Conservation (phyloP, 768 basidiomycete species). For the Lactarius sanguifluus region DNA sequence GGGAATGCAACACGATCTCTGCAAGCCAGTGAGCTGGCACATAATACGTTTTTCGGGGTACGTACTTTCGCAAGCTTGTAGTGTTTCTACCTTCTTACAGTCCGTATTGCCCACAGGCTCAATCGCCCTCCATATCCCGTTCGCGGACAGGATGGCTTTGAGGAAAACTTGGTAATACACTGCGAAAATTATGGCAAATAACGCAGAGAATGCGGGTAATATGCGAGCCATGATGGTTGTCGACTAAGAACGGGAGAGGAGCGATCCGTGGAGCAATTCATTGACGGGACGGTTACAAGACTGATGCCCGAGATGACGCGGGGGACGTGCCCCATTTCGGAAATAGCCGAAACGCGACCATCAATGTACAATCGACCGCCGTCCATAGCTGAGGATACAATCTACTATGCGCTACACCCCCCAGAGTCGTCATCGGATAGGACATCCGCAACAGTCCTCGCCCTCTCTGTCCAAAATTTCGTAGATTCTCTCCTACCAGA, state of each 20-base stretch:
- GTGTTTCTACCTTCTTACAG: constrained; percentile 51
- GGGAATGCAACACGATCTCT: constrained; percentile 62
- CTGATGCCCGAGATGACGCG: no score
- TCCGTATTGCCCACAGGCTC: constrained; percentile 46
- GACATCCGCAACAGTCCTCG: constrained; percentile 60
- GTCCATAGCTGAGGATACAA: constrained; percentile 81
- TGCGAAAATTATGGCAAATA: constrained; percentile 43
- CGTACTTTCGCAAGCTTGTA: constrained; percentile 70
- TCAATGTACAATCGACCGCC: constrained; percentile 69
- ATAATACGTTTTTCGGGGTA: constrained; percentile 11
- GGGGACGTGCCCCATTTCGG: no score
- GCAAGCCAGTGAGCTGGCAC: neutral
- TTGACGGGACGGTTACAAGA: no score
- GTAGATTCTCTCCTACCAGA: constrained; percentile 54
- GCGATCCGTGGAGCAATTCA: no score
- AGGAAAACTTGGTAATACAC: constrained; percentile 50
- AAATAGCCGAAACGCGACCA: no score
- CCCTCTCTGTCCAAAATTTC: constrained; percentile 61
- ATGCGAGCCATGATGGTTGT: constrained; percentile 17
- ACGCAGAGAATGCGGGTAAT: constrained; percentile 25
- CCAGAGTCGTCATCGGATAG: constrained; percentile 53
- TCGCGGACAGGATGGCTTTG: constrained; percentile 43
- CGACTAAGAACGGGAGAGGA: neutral
- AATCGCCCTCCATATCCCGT: constrained; percentile 48
- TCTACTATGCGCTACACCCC: constrained; percentile 75